Conservation (phyloP, 768 basidiomycete genomes). For the Cantharellus cinnabarinus region DNA sequence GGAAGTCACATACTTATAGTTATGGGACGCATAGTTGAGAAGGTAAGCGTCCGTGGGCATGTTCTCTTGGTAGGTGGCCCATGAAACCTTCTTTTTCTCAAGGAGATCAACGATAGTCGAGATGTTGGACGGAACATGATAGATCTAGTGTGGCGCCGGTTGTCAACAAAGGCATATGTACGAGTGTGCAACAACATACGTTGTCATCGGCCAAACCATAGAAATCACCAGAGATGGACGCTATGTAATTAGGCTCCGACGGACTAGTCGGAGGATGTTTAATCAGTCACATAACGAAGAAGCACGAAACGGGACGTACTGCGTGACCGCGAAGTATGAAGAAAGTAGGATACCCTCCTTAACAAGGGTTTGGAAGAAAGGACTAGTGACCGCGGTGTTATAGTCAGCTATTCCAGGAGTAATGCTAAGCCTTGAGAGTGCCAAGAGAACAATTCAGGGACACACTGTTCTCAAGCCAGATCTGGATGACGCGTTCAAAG, state of each 20-base stretch:
- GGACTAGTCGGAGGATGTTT: conserved; percentile 23
- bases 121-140: conserved; percentile 25
- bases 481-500: conserved; percentile 30
- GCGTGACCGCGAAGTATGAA: conserved; percentile 14
- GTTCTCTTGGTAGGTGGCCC: conserved; percentile 42
- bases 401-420: conserved; percentile 20
- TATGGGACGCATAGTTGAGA: background rate
- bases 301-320: background rate
- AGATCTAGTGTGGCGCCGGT: background rate
- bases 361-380: conserved; percentile 22
- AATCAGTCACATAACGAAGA: background rate
- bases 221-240: conserved; percentile 33
- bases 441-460: too few species aligned
- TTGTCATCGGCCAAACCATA: conserved; percentile 29
- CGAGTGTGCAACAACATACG: conserved; percentile 9
- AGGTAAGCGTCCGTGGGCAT: conserved; percentile 23
- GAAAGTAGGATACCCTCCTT: conserved; percentile 29
- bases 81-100: conserved; percentile 35
- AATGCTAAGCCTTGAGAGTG: background rate
- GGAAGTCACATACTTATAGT: conserved; percentile 10
- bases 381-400: conserved; percentile 12
- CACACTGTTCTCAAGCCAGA: conserved; percentile 40
- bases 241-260: conserved; percentile 41
- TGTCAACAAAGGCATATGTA: background rate
- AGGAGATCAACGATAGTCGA: conserved; percentile 41